A percentile compares a stretch with the other conserved stretches of the same genome.
These are phyloP conservation scores for Citrus trifoliata DNA, from an alignment of 345 rosid genomes.

Conservation along the genomic window DNA sequence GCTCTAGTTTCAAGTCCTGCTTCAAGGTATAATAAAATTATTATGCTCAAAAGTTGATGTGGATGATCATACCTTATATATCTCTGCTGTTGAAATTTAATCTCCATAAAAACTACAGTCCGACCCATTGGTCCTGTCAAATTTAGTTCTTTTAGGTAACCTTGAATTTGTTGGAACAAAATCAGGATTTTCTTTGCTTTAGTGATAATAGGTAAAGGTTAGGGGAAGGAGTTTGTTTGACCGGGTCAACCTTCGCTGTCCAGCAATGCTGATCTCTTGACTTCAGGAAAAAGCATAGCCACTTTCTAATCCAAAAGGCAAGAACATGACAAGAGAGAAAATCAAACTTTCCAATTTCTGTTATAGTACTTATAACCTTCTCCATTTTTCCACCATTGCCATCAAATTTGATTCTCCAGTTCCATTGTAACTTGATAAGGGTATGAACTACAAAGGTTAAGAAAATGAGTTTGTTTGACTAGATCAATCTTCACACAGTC, in stretches of 20 bases:
- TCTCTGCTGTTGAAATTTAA: background rate
- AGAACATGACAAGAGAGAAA: background rate
- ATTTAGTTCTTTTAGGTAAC: slow-evolving; percentile 6
- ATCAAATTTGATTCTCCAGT: background rate
- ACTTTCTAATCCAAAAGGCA: background rate
- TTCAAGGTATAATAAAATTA: slow-evolving; percentile 59
- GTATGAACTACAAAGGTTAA: background rate
- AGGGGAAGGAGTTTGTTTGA: slow-evolving; percentile 12
- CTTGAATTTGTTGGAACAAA: background rate
- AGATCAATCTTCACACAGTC: background rate
- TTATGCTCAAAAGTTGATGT: slow-evolving; percentile 7
- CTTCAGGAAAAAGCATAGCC: background rate
- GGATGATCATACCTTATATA: background rate
- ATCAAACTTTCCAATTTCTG: background rate
- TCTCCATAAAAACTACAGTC: background rate
- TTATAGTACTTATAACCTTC: background rate
- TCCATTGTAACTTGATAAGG: background rate
- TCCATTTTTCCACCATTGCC: background rate
- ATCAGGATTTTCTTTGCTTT: slow-evolving; percentile 1
- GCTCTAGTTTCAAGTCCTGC: slow-evolving; percentile 87
- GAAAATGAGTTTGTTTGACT: background rate
- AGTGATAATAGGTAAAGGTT: background rate
- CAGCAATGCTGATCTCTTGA: background rate
- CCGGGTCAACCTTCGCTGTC: background rate
- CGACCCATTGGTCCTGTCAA: background rate